Evolutionary conservation across 2,329 filamentous ascomycete species (phyloP).

Genomic region (Colletotrichum viniferum): DNA sequence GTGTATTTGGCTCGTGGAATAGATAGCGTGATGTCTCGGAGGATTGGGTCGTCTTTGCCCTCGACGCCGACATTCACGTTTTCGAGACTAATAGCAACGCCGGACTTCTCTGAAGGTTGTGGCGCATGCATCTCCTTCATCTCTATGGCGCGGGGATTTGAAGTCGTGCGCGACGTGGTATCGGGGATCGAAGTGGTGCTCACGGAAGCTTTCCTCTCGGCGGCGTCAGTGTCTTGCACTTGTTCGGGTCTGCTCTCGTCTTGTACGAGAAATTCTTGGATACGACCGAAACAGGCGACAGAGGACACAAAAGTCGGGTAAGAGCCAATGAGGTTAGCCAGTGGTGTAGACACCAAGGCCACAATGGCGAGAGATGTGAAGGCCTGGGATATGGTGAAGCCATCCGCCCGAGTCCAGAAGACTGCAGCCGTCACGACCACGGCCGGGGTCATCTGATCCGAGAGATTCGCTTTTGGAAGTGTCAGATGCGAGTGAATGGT

Average conservation of each 20-base stretch:
- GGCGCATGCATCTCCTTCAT: neutral
- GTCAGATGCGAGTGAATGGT: slow-evolving; percentile 13
- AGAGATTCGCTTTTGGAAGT: neutral
- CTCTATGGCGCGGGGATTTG: neutral
- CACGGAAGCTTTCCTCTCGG: neutral
- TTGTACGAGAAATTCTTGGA: slow-evolving; percentile 23
- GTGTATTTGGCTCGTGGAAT: neutral
- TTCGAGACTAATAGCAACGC: neutral
- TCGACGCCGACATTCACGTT: neutral
- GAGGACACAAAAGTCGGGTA: neutral
- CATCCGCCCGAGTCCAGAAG: neutral
- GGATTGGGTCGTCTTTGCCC: neutral
- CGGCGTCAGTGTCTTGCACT: neutral
- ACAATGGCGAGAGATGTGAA: slow-evolving; percentile 27
- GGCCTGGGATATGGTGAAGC: slow-evolving; percentile 20
- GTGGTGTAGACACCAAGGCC: slow-evolving; percentile 22
- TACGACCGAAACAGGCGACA: slow-evolving; percentile 20
- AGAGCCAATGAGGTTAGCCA: slow-evolving; percentile 21
- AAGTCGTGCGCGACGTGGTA: neutral
- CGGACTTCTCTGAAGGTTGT: neutral
- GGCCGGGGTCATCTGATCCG: neutral
- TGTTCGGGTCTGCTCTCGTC: neutral
- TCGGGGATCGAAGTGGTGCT: neutral
- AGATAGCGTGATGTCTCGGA: neutral
- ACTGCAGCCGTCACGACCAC: slow-evolving; percentile 11